phyloP scores from a whole-genome alignment of 169 alveolate species.

The Plasmodium berghei region DNA sequence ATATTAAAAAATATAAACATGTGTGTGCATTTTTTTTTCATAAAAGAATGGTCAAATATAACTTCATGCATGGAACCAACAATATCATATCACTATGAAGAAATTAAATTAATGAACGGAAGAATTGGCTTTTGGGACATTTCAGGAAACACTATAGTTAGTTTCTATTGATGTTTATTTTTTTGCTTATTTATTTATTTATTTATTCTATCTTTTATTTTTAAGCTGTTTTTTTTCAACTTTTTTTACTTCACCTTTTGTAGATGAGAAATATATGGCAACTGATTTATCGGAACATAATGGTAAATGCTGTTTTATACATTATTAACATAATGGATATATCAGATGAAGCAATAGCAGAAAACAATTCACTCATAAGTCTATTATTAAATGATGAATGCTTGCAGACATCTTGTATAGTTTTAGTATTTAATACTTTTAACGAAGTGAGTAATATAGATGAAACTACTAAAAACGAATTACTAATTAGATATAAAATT shows the following conservation, averaged over 20 bases:
- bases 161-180: conserved; percentile 1
- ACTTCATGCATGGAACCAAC: conserved; percentile 76
- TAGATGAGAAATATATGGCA: conserved; percentile 74
- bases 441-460: conserved; percentile 52
- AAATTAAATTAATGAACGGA: conserved; percentile 56
- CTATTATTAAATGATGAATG: conserved; percentile 67
- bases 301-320: conserved; percentile 67
- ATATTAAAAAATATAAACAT: not conserved
- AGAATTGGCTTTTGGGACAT: conserved; percentile 75
- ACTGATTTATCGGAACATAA: conserved; percentile 63
- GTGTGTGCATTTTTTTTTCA: not conserved
- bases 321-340: conserved; percentile 74
- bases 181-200: conserved; percentile 12
- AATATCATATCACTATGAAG: conserved; percentile 72
- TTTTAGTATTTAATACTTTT: conserved; percentile 72
- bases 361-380: conserved; percentile 49
- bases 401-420: conserved; percentile 64
- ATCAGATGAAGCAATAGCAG: conserved; percentile 61
- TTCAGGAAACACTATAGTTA: conserved; percentile 70
- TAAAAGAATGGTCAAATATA: conserved; percentile 70
- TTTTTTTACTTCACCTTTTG: not conserved
- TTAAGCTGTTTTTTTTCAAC: conserved; percentile 2
- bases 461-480: conserved; percentile 47
- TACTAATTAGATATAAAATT: conserved; percentile 45
- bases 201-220: conserved; percentile 2